Conservation (phyloP, 805 yeast genomes). For the Metschnikowia vanudenii region DNA sequence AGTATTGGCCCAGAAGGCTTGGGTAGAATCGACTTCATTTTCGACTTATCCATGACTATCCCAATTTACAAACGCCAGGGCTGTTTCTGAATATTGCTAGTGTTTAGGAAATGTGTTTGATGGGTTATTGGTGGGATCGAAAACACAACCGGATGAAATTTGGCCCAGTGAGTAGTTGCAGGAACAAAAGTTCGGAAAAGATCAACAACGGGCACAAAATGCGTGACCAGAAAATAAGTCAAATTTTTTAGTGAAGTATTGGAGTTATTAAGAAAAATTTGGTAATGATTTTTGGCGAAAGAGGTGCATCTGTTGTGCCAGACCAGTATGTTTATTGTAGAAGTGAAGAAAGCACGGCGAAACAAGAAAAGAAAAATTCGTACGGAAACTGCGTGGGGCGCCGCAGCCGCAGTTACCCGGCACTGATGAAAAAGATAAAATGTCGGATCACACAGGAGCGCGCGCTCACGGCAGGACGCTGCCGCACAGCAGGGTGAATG, state of each 20-base stretch:
- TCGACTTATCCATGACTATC: constrained; percentile 34
- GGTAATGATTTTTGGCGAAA: not conserved
- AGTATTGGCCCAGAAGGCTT: constrained; percentile 31
- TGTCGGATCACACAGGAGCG: constrained; percentile 13
- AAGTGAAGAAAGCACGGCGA: not conserved
- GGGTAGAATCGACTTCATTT: constrained; percentile 43
- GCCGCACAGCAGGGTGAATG: constrained; percentile 11
- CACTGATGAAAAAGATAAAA: constrained; percentile 21
- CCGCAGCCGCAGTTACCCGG: constrained; percentile 18
- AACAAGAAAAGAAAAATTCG: constrained; percentile 8
- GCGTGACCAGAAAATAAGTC: too few relatives aligned
- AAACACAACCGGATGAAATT: too few relatives aligned
- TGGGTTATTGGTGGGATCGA: too few relatives aligned
- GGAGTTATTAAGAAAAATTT: too few relatives aligned
- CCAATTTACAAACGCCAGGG: too few relatives aligned
- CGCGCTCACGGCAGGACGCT: constrained; percentile 6
- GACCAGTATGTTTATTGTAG: not conserved
- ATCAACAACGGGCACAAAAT: too few relatives aligned
- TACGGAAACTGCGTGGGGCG: constrained; percentile 11
- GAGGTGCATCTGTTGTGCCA: not conserved
- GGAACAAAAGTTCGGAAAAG: too few relatives aligned
- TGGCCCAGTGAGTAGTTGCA: too few relatives aligned
- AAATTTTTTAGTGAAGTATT: too few relatives aligned
- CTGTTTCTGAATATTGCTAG: too few relatives aligned
- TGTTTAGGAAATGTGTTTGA: too few relatives aligned